These are phyloP conservation scores for Meyerozyma guilliermondii DNA, from an alignment of 1,139 yeast species.

Conservation along the genomic window DNA sequence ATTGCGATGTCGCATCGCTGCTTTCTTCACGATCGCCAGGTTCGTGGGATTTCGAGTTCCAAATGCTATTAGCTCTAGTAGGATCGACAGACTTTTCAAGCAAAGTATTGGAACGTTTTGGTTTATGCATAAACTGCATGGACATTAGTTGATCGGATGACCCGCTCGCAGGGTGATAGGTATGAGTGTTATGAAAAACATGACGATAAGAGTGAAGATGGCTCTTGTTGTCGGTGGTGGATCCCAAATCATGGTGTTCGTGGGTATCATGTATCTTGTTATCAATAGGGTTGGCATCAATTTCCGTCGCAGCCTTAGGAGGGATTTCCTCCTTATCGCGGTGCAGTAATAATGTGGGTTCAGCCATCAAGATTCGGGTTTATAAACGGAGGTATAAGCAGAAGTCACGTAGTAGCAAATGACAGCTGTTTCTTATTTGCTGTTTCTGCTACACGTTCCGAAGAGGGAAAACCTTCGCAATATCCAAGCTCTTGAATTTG, in stretches of 20 bases:
- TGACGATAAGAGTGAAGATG: neutral
- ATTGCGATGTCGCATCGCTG: conserved; percentile 2
- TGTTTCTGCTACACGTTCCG: neutral
- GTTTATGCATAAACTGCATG: conserved; percentile 38
- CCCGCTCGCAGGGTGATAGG: neutral
- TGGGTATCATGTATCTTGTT: neutral
- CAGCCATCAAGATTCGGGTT: neutral
- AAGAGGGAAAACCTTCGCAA: neutral
- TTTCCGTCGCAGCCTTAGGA: neutral
- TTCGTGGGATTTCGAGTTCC: conserved; percentile 11
- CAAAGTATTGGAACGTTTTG: conserved; percentile 30
- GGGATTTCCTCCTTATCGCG: neutral
- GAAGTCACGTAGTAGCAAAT: neutral
- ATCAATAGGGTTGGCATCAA: neutral
- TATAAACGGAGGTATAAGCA: neutral
- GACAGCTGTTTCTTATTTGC: neutral
- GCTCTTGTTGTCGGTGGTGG: neutral
- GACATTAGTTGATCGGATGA: conserved; percentile 16
- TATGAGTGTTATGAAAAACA: neutral
- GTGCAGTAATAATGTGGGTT: neutral
- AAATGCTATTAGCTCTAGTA: conserved; percentile 27
- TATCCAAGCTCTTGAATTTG: neutral
- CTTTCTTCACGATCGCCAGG: neutral
- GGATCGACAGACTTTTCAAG: conserved; percentile 31
- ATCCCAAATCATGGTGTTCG: neutral